These are phyloP conservation scores for Miamiensis avidus DNA, from an alignment of 169 alveolate species.

Conservation along the genomic window DNA sequence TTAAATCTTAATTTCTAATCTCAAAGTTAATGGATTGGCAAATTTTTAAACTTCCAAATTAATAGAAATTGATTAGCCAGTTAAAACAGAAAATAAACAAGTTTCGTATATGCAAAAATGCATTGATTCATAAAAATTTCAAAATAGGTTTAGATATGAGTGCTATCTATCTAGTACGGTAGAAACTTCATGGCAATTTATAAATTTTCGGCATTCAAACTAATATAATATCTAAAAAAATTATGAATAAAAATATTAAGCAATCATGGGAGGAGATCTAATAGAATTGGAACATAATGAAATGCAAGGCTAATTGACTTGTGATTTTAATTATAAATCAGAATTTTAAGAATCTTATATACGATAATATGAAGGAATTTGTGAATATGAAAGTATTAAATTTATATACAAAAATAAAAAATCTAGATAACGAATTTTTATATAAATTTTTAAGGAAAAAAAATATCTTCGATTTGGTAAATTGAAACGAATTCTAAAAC, in stretches of 20 bases:
- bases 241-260: no score
- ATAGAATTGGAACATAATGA: neutral
- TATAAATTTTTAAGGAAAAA: no score
- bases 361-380: neutral
- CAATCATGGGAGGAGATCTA: conserved; percentile 5
- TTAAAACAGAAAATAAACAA: no score
- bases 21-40: neutral
- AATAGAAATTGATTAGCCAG: neutral
- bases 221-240: no score
- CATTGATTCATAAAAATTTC: no score
- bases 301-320: neutral
- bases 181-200: no score
- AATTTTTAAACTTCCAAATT: neutral
- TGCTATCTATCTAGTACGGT: no score
- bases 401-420: no score
- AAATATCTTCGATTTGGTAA: neutral
- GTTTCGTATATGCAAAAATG: no score
- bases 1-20: conserved; percentile 1
- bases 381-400: conserved; percentile 1
- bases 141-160: no score
- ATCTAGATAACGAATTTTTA: no score
- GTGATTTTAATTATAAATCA: neutral
- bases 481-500: neutral
- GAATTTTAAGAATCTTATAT: conserved; percentile 1
- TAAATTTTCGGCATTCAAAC: no score